Percentiles rank a stretch among this genome's conserved stretches.
Evolutionary conservation across 2,329 filamentous ascomycete species (phyloP).

Genomic region (Orbilia javanica): DNA sequence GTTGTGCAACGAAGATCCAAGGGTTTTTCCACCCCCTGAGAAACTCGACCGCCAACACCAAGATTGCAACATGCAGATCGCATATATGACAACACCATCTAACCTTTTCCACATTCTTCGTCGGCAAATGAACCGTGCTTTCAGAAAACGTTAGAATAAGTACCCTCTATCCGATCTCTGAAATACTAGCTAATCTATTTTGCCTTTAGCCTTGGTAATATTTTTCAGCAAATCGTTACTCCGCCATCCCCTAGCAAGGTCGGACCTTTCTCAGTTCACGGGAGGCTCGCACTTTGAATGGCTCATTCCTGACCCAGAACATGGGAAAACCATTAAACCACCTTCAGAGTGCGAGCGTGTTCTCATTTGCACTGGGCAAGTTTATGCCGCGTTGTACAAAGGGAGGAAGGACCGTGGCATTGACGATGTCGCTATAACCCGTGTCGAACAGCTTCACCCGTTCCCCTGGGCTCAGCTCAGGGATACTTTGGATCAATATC

Average conservation of each 20-base stretch:
- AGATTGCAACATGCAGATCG: constrained; percentile 99
- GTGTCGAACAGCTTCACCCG: constrained; percentile 96
- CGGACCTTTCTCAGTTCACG: constrained; percentile 88
- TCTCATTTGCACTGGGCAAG: constrained; percentile 93
- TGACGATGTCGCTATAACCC: constrained; percentile 91
- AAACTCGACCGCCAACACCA: constrained; percentile 97
- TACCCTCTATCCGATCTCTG: background rate
- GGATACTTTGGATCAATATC: constrained; percentile 96
- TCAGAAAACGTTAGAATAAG: constrained; percentile 88
- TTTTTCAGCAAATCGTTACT: constrained; percentile 99
- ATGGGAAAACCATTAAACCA: constrained; percentile 80
- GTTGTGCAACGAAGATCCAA: constrained; percentile 96
- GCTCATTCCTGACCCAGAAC: constrained; percentile 92
- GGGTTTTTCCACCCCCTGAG: constrained; percentile 86
- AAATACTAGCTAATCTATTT: constrained; percentile 58
- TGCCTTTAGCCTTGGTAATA: constrained; percentile 79
- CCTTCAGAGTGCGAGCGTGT: constrained; percentile 92
- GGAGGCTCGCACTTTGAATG: constrained; percentile 94
- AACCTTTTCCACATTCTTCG: constrained; percentile 97
- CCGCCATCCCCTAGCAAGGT: constrained; percentile 91
- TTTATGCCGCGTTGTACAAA: constrained; percentile 90
- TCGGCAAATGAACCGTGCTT: constrained; percentile 98
- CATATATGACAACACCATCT: constrained; percentile 93
- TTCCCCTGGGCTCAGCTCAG: constrained; percentile 98
- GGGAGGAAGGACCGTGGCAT: constrained; percentile 87